Evolutionary conservation across 2,329 filamentous ascomycete genomes (phyloP), one percentile per base, ranked within the genome.

Genomic region (Mariannaea elegans): DNA sequence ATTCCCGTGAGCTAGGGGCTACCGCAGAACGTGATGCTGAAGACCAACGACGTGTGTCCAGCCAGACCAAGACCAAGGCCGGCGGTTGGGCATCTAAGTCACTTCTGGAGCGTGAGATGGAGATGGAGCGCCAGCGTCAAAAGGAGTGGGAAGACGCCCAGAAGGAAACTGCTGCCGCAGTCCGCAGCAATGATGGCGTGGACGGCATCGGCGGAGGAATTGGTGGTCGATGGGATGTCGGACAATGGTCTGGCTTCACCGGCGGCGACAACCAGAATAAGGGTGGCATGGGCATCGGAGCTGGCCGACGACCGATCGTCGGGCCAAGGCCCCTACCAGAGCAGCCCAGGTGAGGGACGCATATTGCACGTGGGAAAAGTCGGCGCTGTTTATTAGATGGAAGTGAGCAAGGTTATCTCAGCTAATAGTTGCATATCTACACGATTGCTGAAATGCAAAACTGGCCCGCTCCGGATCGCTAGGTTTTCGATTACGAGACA

Each of bases 111-210:
- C 86, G 89, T 24, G 91, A 94, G 76, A 93, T 93, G 89, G 90
- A 94, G 74, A 81, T 90, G 72, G 91, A 94, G 75, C 82, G 91
- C 8, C 86, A 92, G 77, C 82, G 90, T 13, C 91, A 94, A 77
- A 84, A 82, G 56, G 91, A 94, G 73, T 94, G 92, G 92, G 91
- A 95, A 74, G 87, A 91, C 63, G 81, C 87, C 1, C 92, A 94
- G 75, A 81, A 87, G 70, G 86, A 85, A 65, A 85, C 87, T 16
- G 84, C 86, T 19, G 82, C 82, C 55, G 82, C 85, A 0, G 80
- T 81, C 6, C 81, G 80, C 31, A 79, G 83, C 16, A 76, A 77
- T 1, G 82, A 81, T 9, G 82, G 81, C 14, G 82, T 84, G 13
- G 87, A 90, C 21, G 89, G 89, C 0, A 84, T 87, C 39, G 87